Percentiles rank a stretch among this genome's conserved stretches.
These are phyloP conservation scores for Annona cherimola DNA, from an alignment of 164 flowering plant species.

Conservation along the genomic window DNA sequence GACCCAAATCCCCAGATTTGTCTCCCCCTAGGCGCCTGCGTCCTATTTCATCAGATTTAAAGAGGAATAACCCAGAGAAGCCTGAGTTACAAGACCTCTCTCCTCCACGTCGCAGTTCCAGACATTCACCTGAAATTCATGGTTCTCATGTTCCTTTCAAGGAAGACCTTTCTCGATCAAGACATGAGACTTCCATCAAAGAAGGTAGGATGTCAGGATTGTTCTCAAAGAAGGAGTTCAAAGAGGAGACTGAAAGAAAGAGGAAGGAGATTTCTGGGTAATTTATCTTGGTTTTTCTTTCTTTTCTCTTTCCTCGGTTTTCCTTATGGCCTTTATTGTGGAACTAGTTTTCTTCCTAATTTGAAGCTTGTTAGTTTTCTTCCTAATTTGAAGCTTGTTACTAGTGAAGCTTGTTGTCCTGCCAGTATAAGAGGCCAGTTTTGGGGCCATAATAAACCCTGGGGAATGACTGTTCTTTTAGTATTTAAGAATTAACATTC, in stretches of 20 bases:
- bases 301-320: not conserved
- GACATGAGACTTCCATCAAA: slow-evolving; percentile 33
- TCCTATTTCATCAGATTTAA: slow-evolving; percentile 4
- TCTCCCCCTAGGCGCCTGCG: slow-evolving; percentile 16
- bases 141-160: slow-evolving; percentile 8
- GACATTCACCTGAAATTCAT: slow-evolving; percentile 2
- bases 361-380: too few relatives aligned
- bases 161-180: slow-evolving; percentile 63
- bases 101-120: slow-evolving; percentile 15
- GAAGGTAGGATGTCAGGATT: slow-evolving; percentile 58
- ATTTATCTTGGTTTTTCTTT: slow-evolving; percentile 1
- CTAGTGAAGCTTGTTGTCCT: too few relatives aligned
- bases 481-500: too few relatives aligned
- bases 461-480: too few relatives aligned
- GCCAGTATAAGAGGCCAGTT: too few relatives aligned
- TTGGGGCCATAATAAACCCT: too few relatives aligned
- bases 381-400: too few relatives aligned
- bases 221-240: slow-evolving; percentile 54
- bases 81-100: slow-evolving; percentile 16
- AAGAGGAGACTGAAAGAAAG: slow-evolving; percentile 43
- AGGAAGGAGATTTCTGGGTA: slow-evolving; percentile 60
- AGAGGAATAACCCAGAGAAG: slow-evolving; percentile 23
- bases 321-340: not conserved
- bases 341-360: too few relatives aligned
- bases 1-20: slow-evolving; percentile 6